These are phyloP conservation scores for Monosporascus ibericus DNA, from an alignment of 2,329 filamentous ascomycete species.

Conservation along the genomic window DNA sequence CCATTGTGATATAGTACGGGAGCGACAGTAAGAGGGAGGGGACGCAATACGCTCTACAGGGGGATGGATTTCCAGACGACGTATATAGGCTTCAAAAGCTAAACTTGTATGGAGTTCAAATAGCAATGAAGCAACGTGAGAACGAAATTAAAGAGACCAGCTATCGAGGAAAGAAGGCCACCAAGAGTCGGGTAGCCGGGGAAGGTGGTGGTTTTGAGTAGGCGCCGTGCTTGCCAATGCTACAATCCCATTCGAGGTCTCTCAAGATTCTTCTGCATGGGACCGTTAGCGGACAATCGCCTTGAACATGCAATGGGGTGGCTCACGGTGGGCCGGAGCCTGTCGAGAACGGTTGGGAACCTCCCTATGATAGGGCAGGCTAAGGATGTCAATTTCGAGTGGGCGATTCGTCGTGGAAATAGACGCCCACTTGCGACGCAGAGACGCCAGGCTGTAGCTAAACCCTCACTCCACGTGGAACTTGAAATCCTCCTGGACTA, in stretches of 20 bases:
- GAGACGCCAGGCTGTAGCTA: conserved; percentile 27
- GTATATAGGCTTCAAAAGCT: conserved; percentile 21
- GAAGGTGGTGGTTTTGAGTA: conserved; percentile 48
- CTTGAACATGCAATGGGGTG: conserved; percentile 31
- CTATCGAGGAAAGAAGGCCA: conserved; percentile 41
- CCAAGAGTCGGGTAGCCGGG: conserved; percentile 30
- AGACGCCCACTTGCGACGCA: conserved; percentile 37
- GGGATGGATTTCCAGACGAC: conserved; percentile 15
- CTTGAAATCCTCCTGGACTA: conserved; percentile 7
- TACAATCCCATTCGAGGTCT: conserved; percentile 27
- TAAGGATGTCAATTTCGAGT: conserved; percentile 30
- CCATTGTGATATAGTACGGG: conserved; percentile 23
- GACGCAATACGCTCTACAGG: conserved; percentile 31
- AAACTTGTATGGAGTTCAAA: conserved; percentile 19
- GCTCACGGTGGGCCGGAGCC: conserved; percentile 35
- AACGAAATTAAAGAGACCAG: conserved; percentile 46
- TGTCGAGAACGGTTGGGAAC: conserved; percentile 23
- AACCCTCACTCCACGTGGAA: conserved; percentile 9
- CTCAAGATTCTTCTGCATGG: conserved; percentile 29
- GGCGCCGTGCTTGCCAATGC: conserved; percentile 28
- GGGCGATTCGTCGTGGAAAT: conserved; percentile 35
- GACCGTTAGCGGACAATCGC: conserved; percentile 31
- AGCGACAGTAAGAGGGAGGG: conserved; percentile 25
- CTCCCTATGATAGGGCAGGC: conserved; percentile 38
- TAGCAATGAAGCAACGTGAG: conserved; percentile 31